Percentiles rank a stretch among this genome's conserved stretches.
Conservation (phyloP, 768 basidiomycete genomes). For the Tulasnella sp. region DNA sequence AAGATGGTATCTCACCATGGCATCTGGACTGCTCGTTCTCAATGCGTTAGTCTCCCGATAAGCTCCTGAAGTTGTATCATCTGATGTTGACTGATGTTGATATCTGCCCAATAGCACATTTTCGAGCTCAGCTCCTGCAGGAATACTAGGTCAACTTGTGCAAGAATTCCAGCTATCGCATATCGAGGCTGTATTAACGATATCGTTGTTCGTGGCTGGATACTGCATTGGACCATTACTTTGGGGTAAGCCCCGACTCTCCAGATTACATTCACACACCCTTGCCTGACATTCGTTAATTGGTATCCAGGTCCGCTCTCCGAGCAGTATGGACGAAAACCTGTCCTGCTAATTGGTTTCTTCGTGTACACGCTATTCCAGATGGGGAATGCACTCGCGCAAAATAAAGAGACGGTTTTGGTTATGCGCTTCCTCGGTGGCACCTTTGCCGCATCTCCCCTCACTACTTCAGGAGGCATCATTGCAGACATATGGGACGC, state of each 20-base stretch:
- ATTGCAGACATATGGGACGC: constrained; percentile 24
- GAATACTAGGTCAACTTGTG: constrained; percentile 16
- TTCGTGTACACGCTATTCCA: constrained; percentile 22
- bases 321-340: constrained; percentile 28
- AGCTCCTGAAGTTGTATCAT: background rate
- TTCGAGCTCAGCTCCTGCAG: constrained; percentile 11
- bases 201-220: constrained; percentile 18
- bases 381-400: constrained; percentile 27
- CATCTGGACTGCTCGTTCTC: constrained; percentile 15
- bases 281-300: too few relatives aligned
- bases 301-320: constrained; percentile 21
- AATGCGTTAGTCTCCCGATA: constrained; percentile 8
- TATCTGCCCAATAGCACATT: constrained; percentile 11
- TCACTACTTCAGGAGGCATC: constrained; percentile 20
- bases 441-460: constrained; percentile 19
- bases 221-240: constrained; percentile 26
- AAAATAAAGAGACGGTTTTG: constrained; percentile 27
- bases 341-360: constrained; percentile 28
- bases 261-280: too few relatives aligned
- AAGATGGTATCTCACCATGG: constrained; percentile 14
- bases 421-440: constrained; percentile 22
- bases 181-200: constrained; percentile 13
- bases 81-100: background rate
- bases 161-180: constrained; percentile 9
- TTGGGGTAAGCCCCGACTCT: too few relatives aligned